Conservation (phyloP, 345 rosid genomes). For the Dimocarpus longan region DNA sequence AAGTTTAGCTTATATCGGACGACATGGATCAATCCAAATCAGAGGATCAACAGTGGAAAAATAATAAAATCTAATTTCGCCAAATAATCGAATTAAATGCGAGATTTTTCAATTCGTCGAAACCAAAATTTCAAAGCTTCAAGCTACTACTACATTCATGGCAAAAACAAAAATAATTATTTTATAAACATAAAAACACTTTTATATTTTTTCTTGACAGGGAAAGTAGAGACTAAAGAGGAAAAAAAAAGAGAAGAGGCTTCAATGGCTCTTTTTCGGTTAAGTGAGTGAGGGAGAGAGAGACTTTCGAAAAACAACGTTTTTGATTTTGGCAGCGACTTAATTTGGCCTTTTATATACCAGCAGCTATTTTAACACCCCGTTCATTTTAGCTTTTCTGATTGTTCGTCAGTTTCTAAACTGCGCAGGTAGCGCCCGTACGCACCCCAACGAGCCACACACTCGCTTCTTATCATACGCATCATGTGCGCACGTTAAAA, state of each 20-base stretch:
- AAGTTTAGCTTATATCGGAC: conserved; percentile 78
- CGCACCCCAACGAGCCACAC: not conserved
- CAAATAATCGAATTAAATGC: not conserved
- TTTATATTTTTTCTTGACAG: not conserved
- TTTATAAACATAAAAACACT: no score
- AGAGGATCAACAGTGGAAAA: not conserved
- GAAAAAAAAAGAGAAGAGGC: not conserved
- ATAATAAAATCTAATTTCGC: not conserved
- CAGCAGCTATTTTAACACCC: conserved; percentile 22
- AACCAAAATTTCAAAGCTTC: conserved; percentile 18
- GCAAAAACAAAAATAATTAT: not conserved
- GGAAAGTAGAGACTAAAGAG: not conserved
- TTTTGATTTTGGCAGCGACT: not conserved
- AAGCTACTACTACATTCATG: not conserved
- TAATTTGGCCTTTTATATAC: conserved; percentile 4
- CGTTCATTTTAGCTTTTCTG: conserved; percentile 27
- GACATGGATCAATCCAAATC: conserved; percentile 53
- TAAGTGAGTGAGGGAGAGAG: not conserved
- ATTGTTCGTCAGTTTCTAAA: conserved; percentile 14
- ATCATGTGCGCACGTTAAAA: conserved; percentile 40
- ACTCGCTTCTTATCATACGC: conserved; percentile 29
- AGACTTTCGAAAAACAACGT: conserved; percentile 12
- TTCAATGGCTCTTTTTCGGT: not conserved
- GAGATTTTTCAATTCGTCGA: not conserved
- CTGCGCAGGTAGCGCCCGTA: not conserved